A percentile compares a stretch with the other conserved stretches of the same genome.
phyloP scores from a whole-genome alignment of 805 yeast genomes.

The Jamesozyma rosinii region DNA sequence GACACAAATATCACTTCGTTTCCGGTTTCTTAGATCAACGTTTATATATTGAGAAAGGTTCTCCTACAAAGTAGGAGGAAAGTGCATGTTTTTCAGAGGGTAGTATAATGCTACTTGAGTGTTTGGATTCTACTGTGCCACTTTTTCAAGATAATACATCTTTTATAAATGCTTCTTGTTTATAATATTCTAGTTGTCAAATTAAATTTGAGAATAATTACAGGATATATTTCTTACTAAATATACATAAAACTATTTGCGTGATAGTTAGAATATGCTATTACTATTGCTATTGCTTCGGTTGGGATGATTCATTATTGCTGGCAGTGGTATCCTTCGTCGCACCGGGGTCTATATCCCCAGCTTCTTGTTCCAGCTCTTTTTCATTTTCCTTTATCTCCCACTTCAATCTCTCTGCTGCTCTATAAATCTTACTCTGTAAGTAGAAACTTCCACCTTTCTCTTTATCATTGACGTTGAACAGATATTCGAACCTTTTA shows the following conservation, averaged over 20 bases:
- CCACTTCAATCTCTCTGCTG: constrained; percentile 80
- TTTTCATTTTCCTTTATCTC: constrained; percentile 40
- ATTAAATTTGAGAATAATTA: constrained; percentile 6
- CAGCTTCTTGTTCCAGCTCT: constrained; percentile 1
- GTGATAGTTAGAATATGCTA: neutral
- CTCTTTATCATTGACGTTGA: constrained; percentile 82
- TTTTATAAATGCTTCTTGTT: constrained; percentile 1
- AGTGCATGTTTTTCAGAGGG: constrained; percentile 28
- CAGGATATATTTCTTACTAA: constrained; percentile 5
- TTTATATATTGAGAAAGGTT: constrained; percentile 25
- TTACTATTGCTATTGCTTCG: neutral
- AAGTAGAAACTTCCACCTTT: constrained; percentile 93
- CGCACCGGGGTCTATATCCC: neutral
- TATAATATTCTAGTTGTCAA: neutral
- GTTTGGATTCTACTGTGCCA: constrained; percentile 30
- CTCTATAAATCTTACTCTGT: constrained; percentile 87
- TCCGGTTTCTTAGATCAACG: constrained; percentile 35
- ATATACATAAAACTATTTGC: neutral
- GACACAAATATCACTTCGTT: constrained; percentile 33
- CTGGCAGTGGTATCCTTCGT: neutral
- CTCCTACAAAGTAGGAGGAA: constrained; percentile 9
- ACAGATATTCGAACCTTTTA: constrained; percentile 69
- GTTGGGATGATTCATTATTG: neutral
- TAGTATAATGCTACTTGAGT: constrained; percentile 26
- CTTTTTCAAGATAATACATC: constrained; percentile 30